Conservation (phyloP, 2,329 filamentous ascomycete genomes). For the Ceratocystis cubensis region DNA sequence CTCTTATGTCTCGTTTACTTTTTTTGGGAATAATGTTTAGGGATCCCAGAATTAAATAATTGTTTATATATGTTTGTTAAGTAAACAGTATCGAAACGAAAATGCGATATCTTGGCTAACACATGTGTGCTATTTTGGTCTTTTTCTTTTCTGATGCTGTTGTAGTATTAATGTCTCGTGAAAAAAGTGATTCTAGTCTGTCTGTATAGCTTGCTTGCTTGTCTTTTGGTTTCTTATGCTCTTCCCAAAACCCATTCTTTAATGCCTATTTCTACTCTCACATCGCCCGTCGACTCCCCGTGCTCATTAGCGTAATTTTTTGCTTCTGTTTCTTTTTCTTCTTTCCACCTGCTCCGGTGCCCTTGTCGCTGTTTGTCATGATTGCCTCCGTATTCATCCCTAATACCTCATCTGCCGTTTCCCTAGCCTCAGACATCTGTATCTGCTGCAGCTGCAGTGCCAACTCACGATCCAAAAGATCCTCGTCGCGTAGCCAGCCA, state of each 20-base stretch:
- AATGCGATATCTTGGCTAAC: not conserved
- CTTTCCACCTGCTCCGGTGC: conserved; percentile 34
- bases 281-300: conserved; percentile 41
- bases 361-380: conserved; percentile 10
- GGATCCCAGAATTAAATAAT: not conserved
- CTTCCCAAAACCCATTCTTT: not conserved
- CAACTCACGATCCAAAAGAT: conserved; percentile 49
- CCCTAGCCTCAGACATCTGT: conserved; percentile 28
- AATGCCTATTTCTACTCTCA: conserved; percentile 22
- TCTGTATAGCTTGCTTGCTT: not conserved
- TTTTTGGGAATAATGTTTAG: not conserved
- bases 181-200: not conserved
- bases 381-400: no score
- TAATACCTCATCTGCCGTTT: conserved; percentile 21
- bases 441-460: conserved; percentile 47
- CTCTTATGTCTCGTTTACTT: not conserved
- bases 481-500: conserved; percentile 76
- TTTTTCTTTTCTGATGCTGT: not conserved
- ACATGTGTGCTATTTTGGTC: not conserved
- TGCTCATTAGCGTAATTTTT: conserved; percentile 62
- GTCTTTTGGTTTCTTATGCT: not conserved
- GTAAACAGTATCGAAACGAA: not conserved
- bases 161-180: not conserved
- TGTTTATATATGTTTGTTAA: not conserved
- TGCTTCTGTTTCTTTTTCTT: conserved; percentile 54